These are phyloP conservation scores for Sonneratia alba DNA, from an alignment of 345 rosid species.

Conservation along the genomic window DNA sequence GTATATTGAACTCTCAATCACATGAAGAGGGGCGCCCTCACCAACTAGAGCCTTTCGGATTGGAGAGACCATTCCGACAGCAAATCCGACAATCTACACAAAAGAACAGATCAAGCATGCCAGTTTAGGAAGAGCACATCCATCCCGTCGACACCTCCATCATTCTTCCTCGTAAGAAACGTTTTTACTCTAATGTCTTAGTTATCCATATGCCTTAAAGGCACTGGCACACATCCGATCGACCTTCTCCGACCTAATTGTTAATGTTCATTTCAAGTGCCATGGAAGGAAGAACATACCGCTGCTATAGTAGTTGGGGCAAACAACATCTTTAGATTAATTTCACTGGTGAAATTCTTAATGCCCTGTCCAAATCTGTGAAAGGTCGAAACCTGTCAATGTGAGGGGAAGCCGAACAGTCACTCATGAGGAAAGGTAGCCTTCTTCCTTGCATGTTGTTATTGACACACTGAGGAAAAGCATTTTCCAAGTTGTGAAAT, in stretches of 20 bases:
- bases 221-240: too few relatives aligned
- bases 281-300: slow-evolving; percentile 5
- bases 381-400: background rate
- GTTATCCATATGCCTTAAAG: too few relatives aligned
- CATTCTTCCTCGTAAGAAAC: too few relatives aligned
- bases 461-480: background rate
- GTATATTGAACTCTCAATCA: slow-evolving; percentile 9
- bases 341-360: background rate
- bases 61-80: slow-evolving; percentile 16
- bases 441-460: background rate
- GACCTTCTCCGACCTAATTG: too few relatives aligned
- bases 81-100: slow-evolving; percentile 20
- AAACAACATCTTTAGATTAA: slow-evolving; percentile 14
- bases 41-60: slow-evolving; percentile 20
- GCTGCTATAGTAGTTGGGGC: slow-evolving; percentile 24
- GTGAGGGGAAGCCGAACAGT: background rate
- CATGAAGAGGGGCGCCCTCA: slow-evolving; percentile 18
- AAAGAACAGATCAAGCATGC: background rate
- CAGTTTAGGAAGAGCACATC: background rate
- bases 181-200: too few relatives aligned
- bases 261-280: background rate
- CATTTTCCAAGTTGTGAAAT: background rate
- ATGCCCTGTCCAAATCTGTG: background rate
- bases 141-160: too few relatives aligned
- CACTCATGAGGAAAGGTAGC: background rate